phyloP scores from a whole-genome alignment of 495 filamentous ascomycete species.

The Penicillium flavigenum region DNA sequence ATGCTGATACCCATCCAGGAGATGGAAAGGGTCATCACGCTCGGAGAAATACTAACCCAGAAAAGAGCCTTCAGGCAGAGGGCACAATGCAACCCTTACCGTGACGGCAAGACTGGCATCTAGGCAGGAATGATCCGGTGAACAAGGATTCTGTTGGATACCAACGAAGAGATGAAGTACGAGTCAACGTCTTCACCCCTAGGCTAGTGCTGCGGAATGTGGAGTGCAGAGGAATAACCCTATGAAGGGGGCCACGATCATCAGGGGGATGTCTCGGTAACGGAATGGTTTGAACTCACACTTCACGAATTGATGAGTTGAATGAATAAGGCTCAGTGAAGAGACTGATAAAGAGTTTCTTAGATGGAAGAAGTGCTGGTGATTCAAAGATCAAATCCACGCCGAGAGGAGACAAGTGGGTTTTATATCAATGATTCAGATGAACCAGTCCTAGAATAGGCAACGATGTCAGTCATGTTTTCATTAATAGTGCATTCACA shows the following conservation, averaged over 20 bases:
- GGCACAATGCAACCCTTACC: constrained; percentile 62
- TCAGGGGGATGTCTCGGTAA: constrained; percentile 40
- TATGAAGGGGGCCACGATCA: constrained; percentile 47
- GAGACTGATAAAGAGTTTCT: constrained; percentile 20
- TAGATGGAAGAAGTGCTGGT: constrained; percentile 16
- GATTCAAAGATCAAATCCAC: constrained; percentile 27
- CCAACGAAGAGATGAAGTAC: constrained; percentile 59
- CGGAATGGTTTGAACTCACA: constrained; percentile 40
- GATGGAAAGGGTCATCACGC: constrained; percentile 24
- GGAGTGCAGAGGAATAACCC: constrained; percentile 46
- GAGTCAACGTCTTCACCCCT: constrained; percentile 72
- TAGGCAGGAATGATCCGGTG: constrained; percentile 53
- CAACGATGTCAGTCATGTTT: constrained; percentile 6
- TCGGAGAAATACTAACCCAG: constrained; percentile 47
- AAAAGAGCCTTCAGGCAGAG: constrained; percentile 49
- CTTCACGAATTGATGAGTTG: constrained; percentile 41
- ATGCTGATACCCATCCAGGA: constrained; percentile 27
- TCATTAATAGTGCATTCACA: not conserved
- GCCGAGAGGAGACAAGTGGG: constrained; percentile 6
- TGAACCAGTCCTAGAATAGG: constrained; percentile 11
- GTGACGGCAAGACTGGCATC: constrained; percentile 59
- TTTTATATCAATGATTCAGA: constrained; percentile 11
- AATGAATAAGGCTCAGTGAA: constrained; percentile 19
- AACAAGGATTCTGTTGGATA: constrained; percentile 40
- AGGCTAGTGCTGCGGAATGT: constrained; percentile 55